phyloP scores from a whole-genome alignment of 306 rosid species.

The Medicago ruthenica region DNA sequence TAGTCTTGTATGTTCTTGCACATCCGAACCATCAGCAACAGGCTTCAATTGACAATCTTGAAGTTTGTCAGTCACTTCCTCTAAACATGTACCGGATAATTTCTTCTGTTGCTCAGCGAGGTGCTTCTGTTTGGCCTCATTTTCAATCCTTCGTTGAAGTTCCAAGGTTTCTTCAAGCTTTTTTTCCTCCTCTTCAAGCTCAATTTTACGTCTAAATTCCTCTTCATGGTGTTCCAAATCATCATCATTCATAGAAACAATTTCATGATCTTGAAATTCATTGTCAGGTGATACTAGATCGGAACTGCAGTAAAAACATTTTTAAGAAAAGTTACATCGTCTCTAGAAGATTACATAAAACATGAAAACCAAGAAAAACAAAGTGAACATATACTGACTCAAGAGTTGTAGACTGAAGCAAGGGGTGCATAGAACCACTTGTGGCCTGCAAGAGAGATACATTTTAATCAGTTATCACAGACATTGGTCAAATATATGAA shows the following conservation, averaged over 20 bases:
- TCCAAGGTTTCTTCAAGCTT: conserved; percentile 94
- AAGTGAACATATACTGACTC: conserved; percentile 58
- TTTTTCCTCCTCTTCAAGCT: conserved; percentile 91
- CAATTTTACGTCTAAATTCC: conserved; percentile 76
- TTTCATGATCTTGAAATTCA: conserved; percentile 63
- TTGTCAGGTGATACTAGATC: conserved; percentile 56
- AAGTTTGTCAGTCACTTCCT: conserved; percentile 50
- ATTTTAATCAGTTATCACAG: conserved; percentile 41
- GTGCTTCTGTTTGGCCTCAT: conserved; percentile 93
- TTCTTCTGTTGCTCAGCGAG: conserved; percentile 89
- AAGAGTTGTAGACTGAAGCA: conserved; percentile 48
- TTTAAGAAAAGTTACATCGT: conserved; percentile 28
- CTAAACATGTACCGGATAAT: conserved; percentile 52
- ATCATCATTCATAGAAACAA: conserved; percentile 53
- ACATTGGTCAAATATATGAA: conserved; percentile 41
- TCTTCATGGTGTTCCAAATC: conserved; percentile 75
- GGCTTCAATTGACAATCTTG: conserved; percentile 48
- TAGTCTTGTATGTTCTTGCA: conserved; percentile 45
- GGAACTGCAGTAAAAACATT: conserved; percentile 63
- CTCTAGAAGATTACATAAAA: conserved; percentile 22
- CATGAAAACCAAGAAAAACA: conserved; percentile 18
- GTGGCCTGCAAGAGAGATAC: conserved; percentile 58
- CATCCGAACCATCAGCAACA: conserved; percentile 53
- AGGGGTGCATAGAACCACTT: conserved; percentile 54
- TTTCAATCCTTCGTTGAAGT: conserved; percentile 83